These are phyloP conservation scores for Bruguiera parviflora DNA, from an alignment of 345 rosid species.

Conservation along the genomic window DNA sequence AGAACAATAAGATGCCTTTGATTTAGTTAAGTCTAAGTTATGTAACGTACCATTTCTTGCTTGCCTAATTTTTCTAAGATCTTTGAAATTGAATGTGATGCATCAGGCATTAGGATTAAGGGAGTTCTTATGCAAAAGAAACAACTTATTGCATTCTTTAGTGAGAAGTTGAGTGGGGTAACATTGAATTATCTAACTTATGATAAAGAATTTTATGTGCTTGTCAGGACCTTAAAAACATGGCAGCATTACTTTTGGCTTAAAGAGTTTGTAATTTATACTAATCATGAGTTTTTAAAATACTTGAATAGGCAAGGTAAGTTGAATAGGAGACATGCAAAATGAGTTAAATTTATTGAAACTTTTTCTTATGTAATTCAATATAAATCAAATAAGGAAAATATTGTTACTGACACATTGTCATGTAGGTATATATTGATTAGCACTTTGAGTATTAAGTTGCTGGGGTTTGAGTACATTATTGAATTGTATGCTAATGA, in stretches of 20 bases:
- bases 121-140: no score
- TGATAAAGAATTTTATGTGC: no score
- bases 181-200: no score
- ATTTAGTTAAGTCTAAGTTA: no score
- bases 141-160: no score
- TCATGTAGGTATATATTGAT: background rate
- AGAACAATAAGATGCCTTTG: no score
- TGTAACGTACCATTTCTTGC: no score
- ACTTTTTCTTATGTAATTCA: background rate
- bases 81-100: no score
- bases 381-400: background rate
- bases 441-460: background rate
- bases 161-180: no score
- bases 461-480: background rate
- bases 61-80: no score
- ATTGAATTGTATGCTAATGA: background rate
- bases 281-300: background rate
- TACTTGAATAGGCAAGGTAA: background rate
- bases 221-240: no score
- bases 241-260: background rate
- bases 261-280: background rate
- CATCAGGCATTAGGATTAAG: no score
- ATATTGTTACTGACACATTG: background rate
- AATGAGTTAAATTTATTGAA: background rate
- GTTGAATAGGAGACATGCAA: background rate